Evolutionary conservation across 225 moss, liverwort and hornwort species (phyloP).

Genomic region (Antitrichia curtipendula): DNA sequence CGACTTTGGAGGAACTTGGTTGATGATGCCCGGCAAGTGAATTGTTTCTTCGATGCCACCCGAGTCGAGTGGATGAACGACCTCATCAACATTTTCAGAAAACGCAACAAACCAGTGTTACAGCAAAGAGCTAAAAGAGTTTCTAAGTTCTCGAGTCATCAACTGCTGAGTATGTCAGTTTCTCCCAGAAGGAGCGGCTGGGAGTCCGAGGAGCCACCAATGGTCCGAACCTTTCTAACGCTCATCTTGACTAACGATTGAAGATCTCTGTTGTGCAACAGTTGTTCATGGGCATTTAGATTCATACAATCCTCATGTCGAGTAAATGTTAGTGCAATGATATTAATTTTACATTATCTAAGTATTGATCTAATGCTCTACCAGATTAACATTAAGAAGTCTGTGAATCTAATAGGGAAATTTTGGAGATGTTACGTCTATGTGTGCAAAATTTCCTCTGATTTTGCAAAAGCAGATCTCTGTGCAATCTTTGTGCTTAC

Average conservation of each 20-base stretch:
- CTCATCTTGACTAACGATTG: neutral
- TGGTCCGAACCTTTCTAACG: constrained; percentile 2
- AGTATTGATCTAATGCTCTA: neutral
- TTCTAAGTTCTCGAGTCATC: neutral
- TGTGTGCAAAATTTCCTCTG: neutral
- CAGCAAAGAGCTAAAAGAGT: neutral
- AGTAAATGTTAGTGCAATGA: neutral
- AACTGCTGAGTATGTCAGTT: neutral
- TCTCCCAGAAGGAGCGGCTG: constrained; percentile 9
- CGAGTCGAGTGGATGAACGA: constrained; percentile 38
- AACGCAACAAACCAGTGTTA: neutral
- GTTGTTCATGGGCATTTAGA: neutral
- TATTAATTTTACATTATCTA: neutral
- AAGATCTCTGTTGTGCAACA: neutral
- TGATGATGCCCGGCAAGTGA: constrained; percentile 34
- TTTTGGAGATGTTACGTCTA: neutral
- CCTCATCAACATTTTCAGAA: constrained; percentile 6
- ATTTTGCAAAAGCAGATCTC: neutral
- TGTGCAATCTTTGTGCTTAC: neutral
- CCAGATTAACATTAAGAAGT: neutral
- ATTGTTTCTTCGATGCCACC: constrained; percentile 31
- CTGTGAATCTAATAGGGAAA: neutral
- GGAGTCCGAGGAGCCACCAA: neutral
- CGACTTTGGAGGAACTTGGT: constrained; percentile 55
- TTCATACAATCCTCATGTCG: neutral